Evolutionary conservation across 345 rosid species (phyloP).

Genomic region (Aquilaria yunnanensis): DNA sequence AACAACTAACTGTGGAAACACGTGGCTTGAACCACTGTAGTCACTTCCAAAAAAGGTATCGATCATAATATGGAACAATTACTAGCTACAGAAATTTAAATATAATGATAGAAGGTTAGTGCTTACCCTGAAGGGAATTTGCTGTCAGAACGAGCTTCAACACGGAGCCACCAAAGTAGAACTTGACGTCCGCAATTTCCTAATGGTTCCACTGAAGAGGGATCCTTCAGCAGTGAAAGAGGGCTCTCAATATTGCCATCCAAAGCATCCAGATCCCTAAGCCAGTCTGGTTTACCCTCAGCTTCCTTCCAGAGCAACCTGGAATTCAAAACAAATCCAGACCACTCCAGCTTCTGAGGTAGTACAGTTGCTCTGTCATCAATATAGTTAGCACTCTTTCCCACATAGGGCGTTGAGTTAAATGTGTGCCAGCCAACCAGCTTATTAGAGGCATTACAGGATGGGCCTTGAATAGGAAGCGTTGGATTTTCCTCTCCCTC

Average conservation of each 20-base stretch:
- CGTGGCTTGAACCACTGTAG: neutral
- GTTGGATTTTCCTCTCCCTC: conserved; percentile 31
- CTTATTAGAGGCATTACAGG: conserved; percentile 67
- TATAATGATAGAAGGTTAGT: conserved; percentile 1
- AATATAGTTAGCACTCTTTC: conserved; percentile 56
- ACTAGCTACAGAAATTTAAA: neutral
- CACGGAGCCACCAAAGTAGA: conserved; percentile 98
- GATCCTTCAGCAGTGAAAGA: conserved; percentile 58
- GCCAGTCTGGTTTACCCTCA: conserved; percentile 71
- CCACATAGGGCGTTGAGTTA: conserved; percentile 52
- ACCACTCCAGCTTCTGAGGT: conserved; percentile 90
- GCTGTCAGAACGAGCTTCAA: conserved; percentile 99
- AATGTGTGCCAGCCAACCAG: conserved; percentile 89
- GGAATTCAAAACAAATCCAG: conserved; percentile 91
- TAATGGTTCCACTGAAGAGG: conserved; percentile 79
- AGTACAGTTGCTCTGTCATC: conserved; percentile 83
- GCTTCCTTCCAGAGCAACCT: conserved; percentile 82
- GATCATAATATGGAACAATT: neutral
- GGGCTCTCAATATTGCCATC: conserved; percentile 62
- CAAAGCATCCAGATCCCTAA: conserved; percentile 49
- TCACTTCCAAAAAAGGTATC: no score
- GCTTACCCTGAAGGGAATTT: conserved; percentile 92
- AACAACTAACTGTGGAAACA: no score
- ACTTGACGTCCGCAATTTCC: conserved; percentile 94
- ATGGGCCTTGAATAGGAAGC: conserved; percentile 92